phyloP scores from a whole-genome alignment of 192 early-diverging fungal species.

The Coemansia sp. region DNA sequence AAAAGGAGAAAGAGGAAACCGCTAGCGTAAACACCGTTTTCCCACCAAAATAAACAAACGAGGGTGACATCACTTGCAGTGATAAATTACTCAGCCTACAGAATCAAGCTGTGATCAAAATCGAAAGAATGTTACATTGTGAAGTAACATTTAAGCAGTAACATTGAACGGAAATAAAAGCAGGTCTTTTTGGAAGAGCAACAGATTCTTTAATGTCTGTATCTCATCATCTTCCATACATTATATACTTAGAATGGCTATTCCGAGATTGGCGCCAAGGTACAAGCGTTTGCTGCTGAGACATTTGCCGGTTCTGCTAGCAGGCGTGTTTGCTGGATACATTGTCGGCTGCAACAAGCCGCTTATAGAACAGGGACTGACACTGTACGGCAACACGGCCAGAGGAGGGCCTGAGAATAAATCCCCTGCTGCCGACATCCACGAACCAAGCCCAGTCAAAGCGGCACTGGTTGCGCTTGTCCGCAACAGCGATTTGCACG shows the following conservation, averaged over 20 bases:
- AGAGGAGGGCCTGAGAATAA: neutral
- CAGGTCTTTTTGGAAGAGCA: neutral
- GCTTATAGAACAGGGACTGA: slow-evolving; percentile 1
- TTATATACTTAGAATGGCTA: neutral
- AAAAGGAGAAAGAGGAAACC: neutral
- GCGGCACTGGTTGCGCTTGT: slow-evolving; percentile 64
- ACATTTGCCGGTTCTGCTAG: slow-evolving; percentile 26
- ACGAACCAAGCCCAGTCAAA: slow-evolving; percentile 18
- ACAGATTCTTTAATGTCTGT: no score
- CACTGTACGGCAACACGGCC: no score
- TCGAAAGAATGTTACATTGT: neutral
- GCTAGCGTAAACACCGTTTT: neutral
- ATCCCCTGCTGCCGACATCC: neutral
- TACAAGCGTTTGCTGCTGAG: slow-evolving; percentile 6
- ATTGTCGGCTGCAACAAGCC: slow-evolving; percentile 22
- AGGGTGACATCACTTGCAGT: neutral
- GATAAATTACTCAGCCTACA: neutral
- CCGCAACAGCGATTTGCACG: slow-evolving; percentile 62
- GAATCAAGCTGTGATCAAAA: neutral
- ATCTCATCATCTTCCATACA: neutral
- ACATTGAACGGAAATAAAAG: neutral
- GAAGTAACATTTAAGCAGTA: slow-evolving; percentile 4
- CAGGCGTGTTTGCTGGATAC: slow-evolving; percentile 28
- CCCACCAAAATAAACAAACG: neutral
- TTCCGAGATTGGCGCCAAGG: neutral